These are phyloP conservation scores for Aspergillus alliaceus DNA, from an alignment of 2,329 filamentous ascomycete species.

Conservation along the genomic window DNA sequence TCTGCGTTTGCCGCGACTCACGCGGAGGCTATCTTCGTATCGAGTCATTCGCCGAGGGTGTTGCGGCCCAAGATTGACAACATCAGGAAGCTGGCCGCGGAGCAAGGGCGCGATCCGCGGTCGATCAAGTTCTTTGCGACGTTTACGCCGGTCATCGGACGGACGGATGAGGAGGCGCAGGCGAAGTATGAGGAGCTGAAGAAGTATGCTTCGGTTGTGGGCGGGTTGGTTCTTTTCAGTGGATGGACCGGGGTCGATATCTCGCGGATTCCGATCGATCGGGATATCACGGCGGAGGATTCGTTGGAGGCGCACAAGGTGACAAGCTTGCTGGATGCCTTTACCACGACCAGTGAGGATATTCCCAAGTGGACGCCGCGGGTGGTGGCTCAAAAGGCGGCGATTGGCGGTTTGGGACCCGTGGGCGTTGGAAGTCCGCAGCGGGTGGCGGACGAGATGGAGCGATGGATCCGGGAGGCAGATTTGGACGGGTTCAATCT, in stretches of 20 bases:
- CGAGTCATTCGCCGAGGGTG: constrained; percentile 52
- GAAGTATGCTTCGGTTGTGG: constrained; percentile 55
- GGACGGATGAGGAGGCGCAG: constrained; percentile 54
- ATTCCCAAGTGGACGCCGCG: constrained; percentile 48
- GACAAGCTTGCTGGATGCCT: constrained; percentile 50
- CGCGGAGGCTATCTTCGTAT: constrained; percentile 62
- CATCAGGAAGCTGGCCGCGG: constrained; percentile 53
- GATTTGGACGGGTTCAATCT: constrained; percentile 47
- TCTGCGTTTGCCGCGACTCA: constrained; percentile 58
- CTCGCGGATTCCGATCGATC: constrained; percentile 57
- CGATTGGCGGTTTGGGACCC: constrained; percentile 52
- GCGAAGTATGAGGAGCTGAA: constrained; percentile 53
- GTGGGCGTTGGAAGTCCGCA: constrained; percentile 48
- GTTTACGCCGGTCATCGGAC: constrained; percentile 51
- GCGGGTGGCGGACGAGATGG: constrained; percentile 50
- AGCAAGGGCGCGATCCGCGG: constrained; percentile 55
- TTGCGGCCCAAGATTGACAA: constrained; percentile 53
- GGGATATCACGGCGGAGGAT: constrained; percentile 56
- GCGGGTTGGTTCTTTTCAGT: constrained; percentile 56
- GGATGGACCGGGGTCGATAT: constrained; percentile 64
- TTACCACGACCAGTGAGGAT: constrained; percentile 52
- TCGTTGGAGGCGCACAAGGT: constrained; percentile 55
- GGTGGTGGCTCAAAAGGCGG: constrained; percentile 47
- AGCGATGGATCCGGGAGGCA: constrained; percentile 47
- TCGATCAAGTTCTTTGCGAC: constrained; percentile 59